Evolutionary conservation across 75 land plant genomes (phyloP).

Genomic region (Pseudotsuga menziesii): DNA sequence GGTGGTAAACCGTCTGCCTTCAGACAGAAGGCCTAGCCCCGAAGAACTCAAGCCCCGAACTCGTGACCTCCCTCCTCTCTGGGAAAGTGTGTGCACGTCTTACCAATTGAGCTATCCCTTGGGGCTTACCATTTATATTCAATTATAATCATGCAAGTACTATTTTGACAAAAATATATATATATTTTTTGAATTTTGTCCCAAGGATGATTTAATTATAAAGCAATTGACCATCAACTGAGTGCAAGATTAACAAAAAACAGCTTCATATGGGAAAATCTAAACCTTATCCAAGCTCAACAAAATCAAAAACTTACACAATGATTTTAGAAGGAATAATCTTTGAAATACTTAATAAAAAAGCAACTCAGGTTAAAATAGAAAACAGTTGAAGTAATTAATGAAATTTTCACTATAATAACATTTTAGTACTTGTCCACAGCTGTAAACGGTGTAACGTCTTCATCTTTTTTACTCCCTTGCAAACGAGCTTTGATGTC

Average conservation of each 20-base stretch:
- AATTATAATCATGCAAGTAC: no score
- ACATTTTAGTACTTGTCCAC: neutral
- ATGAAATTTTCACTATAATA: neutral
- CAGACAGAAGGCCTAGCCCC: no score
- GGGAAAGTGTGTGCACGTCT: no score
- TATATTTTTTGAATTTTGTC: no score
- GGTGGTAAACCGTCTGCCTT: no score
- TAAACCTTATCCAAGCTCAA: neutral
- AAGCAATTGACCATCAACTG: no score
- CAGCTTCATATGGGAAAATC: neutral
- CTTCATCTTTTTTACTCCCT: slow-evolving; percentile 89
- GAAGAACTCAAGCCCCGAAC: no score
- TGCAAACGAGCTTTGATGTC: slow-evolving; percentile 73
- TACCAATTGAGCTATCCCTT: no score
- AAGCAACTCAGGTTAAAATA: neutral
- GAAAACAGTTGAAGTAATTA: neutral
- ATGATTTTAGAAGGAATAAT: neutral
- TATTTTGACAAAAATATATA: no score
- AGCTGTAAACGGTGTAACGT: slow-evolving; percentile 90
- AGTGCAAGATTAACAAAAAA: neutral
- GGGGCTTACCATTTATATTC: no score
- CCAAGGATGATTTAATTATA: no score
- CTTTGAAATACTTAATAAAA: neutral
- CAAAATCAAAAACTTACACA: neutral
- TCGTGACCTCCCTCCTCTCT: no score